Base-by-base conservation (phyloP, 169 alveolate species). In the Plasmodium inui region DNA sequence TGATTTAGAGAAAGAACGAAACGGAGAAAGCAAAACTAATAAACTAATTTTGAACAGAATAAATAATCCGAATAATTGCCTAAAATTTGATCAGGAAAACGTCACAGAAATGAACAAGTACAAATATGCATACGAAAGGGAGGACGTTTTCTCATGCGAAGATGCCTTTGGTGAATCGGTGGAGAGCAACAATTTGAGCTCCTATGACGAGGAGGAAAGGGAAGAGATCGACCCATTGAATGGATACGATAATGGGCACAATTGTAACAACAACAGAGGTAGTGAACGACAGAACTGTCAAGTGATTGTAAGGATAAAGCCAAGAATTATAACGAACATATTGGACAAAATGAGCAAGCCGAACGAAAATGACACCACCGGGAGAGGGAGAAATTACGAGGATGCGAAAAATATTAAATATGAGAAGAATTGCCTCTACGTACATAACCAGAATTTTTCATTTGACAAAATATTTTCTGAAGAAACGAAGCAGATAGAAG, bases 381-480 rank as follows among this genome's bases (percentile, higher is more conserved):
- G 50, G 34, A 71, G 55, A 71, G 50, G 55, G 17, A 5, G 5
- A 55, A 70, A 41, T 83, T 67, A 44, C 39, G 44, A 67, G 10
- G 80, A 83, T 28, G 92, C 8, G 53, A 83, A 83, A 83, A 71
- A 41, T 83, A 71, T 83, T 39, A 41, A 55, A 83, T 83, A 83
- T 71, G 28, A 88, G 28, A 78, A 88, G 1, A 79, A 88, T 30
- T 88, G 82, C 46, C 37, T 88, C 19, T 88, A 61, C 70, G 72
- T 88, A 76, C 61, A 88, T 57, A 79, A 88, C 22, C 79, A 78
- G 72, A 78, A 44, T 61, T 85, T 85, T 73, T 44, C 61, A 44
- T 85, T 85, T 85, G 93, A 85, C 37, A 85, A 85, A 74, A 50
- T 85, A 30, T 85, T 85, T 85, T 44, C 74, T 19, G 80, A 85